Conservation (phyloP, 78 protist species). For the Polysphondylium violaceum region DNA sequence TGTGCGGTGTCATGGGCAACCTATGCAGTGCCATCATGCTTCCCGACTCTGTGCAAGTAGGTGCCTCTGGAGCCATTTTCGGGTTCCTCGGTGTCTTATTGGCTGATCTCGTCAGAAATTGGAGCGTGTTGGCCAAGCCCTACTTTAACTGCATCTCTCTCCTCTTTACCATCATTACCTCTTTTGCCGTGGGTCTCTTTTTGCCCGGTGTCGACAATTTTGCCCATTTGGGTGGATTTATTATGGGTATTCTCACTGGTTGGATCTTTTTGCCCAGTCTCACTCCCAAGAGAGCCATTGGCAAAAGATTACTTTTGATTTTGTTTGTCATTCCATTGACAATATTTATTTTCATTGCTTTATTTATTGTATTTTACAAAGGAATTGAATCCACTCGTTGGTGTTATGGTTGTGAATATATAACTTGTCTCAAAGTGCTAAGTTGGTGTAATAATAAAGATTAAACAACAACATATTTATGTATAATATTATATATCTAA, state of each 20-base stretch:
- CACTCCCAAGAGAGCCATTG: slow-evolving; percentile 57
- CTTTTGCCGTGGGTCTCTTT: slow-evolving; percentile 74
- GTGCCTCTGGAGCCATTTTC: slow-evolving; percentile 83
- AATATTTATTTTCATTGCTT: slow-evolving; percentile 21
- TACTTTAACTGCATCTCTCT: slow-evolving; percentile 52
- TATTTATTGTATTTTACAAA: slow-evolving; percentile 58
- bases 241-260: slow-evolving; percentile 71
- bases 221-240: slow-evolving; percentile 78
- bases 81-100: slow-evolving; percentile 78
- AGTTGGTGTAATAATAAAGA: slow-evolving; percentile 59
- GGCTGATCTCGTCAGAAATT: slow-evolving; percentile 65
- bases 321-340: slow-evolving; percentile 57
- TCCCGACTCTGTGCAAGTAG: slow-evolving; percentile 73
- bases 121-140: slow-evolving; percentile 61
- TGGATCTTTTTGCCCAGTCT: slow-evolving; percentile 51
- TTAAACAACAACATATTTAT: background rate
- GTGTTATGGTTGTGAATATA: slow-evolving; percentile 73
- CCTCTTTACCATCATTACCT: slow-evolving; percentile 41
- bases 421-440: slow-evolving; percentile 66
- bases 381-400: slow-evolving; percentile 38
- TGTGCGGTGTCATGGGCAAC: slow-evolving; percentile 80
- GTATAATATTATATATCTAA: background rate
- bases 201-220: slow-evolving; percentile 80
- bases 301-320: slow-evolving; percentile 42
- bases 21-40: slow-evolving; percentile 66